A percentile compares a stretch with the other conserved stretches of the same genome.
These are phyloP conservation scores for Irpex rosettiformis DNA, from an alignment of 1,284 basidiomycete genomes.

Conservation along the genomic window DNA sequence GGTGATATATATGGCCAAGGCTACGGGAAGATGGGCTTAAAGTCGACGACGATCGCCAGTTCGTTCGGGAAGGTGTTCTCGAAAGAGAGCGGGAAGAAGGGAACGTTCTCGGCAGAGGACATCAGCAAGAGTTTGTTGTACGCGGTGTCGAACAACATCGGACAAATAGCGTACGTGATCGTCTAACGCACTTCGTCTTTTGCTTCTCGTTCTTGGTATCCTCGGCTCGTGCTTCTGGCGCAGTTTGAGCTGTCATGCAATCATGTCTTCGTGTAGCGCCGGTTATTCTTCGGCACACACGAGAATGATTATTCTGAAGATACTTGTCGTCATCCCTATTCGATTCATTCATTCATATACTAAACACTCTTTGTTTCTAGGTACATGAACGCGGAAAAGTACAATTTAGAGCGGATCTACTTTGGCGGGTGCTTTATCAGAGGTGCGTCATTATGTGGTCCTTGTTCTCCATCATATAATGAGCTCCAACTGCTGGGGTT, in stretches of 20 bases:
- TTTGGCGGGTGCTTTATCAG: conserved; percentile 99
- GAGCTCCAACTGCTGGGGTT: no score
- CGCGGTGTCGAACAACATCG: conserved; percentile 98
- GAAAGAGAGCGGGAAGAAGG: conserved; percentile 79
- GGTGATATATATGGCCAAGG: conserved; percentile 98
- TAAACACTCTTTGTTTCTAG: conserved; percentile 37
- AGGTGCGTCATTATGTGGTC: conserved; percentile 48
- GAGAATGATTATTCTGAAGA: no score
- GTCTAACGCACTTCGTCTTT: not conserved
- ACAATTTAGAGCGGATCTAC: conserved; percentile 95
- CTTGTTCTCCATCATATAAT: not conserved
- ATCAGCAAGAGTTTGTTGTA: conserved; percentile 94
- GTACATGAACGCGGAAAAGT: conserved; percentile 99
- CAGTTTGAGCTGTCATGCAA: no score
- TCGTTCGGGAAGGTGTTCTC: conserved; percentile 99
- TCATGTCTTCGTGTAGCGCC: not conserved
- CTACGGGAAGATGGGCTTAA: conserved; percentile 91
- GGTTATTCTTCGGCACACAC: not conserved
- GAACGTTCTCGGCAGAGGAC: conserved; percentile 86
- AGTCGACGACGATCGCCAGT: conserved; percentile 96
- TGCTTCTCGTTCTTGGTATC: no score
- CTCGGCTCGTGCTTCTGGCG: no score
- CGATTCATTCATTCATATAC: no score
- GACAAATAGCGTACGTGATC: conserved; percentile 93
- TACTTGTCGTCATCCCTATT: not conserved